Conservation (phyloP, 345 rosid genomes). For the Eucalyptus urophylla region DNA sequence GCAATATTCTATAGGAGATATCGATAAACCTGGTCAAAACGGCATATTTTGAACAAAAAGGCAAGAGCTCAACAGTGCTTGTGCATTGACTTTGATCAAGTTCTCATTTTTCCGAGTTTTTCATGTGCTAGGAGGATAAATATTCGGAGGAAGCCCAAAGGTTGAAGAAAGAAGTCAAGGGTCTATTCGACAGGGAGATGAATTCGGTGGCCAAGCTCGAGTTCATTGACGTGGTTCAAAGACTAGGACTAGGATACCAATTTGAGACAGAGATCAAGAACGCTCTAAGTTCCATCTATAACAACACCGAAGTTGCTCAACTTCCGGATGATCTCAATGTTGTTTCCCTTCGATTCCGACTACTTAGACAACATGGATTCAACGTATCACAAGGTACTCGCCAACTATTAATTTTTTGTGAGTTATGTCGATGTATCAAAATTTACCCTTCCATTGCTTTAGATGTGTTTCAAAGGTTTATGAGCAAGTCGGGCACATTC, state of each 20-base stretch:
- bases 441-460: neutral
- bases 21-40: neutral
- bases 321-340: neutral
- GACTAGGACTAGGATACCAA: neutral
- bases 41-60: neutral
- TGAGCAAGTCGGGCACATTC: neutral
- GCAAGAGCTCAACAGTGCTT: neutral
- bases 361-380: constrained; percentile 4
- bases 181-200: neutral
- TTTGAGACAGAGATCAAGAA: neutral
- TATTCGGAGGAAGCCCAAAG: neutral
- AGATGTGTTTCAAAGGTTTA: constrained; percentile 3
- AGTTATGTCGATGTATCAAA: neutral
- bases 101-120: neutral
- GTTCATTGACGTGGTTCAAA: neutral
- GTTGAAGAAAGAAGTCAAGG: neutral
- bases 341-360: neutral
- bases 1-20: neutral
- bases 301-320: neutral
- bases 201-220: neutral
- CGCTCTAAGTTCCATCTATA: neutral
- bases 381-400: neutral
- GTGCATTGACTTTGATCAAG: neutral
- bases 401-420: neutral
- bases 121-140: neutral